A percentile compares a stretch with the other conserved stretches of the same genome.
phyloP scores from a whole-genome alignment of 2,329 filamentous ascomycete species.

The Cladophialophora yegresii region DNA sequence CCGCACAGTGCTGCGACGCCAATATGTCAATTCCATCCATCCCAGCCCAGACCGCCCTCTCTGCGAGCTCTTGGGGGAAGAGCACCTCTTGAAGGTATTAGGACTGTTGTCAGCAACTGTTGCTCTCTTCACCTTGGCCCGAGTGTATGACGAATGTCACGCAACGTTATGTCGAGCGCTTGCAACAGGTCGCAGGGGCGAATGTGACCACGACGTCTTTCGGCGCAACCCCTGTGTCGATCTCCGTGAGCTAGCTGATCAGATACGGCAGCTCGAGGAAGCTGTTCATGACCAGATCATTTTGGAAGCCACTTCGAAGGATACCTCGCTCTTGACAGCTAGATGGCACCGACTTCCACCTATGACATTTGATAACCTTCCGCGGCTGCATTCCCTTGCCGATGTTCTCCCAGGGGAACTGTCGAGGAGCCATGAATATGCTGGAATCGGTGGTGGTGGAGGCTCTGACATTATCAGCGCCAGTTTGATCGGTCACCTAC shows the following conservation, averaged over 20 bases:
- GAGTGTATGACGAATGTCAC: constrained; percentile 33
- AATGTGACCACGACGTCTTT: constrained; percentile 21
- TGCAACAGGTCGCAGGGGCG: constrained; percentile 15
- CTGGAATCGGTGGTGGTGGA: constrained; percentile 35
- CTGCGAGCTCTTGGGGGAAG: constrained; percentile 23
- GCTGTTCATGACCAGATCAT: constrained; percentile 24
- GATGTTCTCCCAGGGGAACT: constrained; percentile 30
- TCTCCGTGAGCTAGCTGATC: constrained; percentile 20
- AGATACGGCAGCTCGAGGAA: constrained; percentile 10
- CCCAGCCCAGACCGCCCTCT: constrained; percentile 23
- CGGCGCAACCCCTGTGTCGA: constrained; percentile 24
- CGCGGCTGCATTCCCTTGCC: constrained; percentile 21
- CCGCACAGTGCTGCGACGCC: constrained; percentile 26
- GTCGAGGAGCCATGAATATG: constrained; percentile 21
- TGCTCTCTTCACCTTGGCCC: constrained; percentile 30
- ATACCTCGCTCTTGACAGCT: constrained; percentile 4
- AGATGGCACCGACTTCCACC: constrained; percentile 22
- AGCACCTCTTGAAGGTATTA: constrained; percentile 20
- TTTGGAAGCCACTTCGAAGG: constrained; percentile 14
- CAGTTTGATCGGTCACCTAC: constrained; percentile 33
- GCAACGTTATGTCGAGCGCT: constrained; percentile 25
- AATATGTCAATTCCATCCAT: constrained; percentile 21
- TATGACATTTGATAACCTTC: constrained; percentile 32
- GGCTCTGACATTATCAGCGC: constrained; percentile 37
- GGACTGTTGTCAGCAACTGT: constrained; percentile 14